These are phyloP conservation scores for Lachnellula arida DNA, from an alignment of 2,329 filamentous ascomycete species.

Conservation along the genomic window DNA sequence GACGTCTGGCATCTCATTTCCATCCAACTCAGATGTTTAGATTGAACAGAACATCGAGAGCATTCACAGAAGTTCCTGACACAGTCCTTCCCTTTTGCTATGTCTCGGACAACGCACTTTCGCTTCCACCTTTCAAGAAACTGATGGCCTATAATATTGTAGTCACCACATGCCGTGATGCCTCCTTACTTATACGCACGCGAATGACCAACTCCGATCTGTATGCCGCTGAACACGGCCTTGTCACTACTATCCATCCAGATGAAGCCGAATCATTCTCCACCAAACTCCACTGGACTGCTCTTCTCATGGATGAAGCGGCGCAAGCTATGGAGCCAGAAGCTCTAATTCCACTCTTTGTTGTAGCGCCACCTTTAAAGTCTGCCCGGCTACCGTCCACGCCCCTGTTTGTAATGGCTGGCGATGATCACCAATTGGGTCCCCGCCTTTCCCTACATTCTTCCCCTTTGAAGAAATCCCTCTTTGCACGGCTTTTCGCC, in stretches of 20 bases:
- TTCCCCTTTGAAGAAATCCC: slow-evolving; percentile 15
- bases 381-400: slow-evolving; percentile 2
- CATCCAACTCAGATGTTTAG: slow-evolving; percentile 9
- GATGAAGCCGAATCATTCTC: not conserved
- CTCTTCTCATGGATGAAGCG: slow-evolving; percentile 18
- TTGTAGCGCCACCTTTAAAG: slow-evolving; percentile 12
- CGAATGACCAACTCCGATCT: slow-evolving; percentile 16
- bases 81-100: slow-evolving; percentile 15
- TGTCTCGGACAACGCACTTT: slow-evolving; percentile 4
- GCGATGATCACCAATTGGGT: slow-evolving; percentile 18
- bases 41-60: slow-evolving; percentile 14
- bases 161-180: slow-evolving; percentile 18
- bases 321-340: slow-evolving; percentile 21
- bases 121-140: slow-evolving; percentile 11
- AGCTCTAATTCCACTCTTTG: slow-evolving; percentile 14
- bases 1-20: slow-evolving; percentile 9
- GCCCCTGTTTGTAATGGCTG: slow-evolving; percentile 17
- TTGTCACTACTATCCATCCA: slow-evolving; percentile 13
- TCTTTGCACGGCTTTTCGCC: slow-evolving; percentile 15
- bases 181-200: slow-evolving; percentile 15
- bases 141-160: slow-evolving; percentile 18
- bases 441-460: slow-evolving; percentile 13
- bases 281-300: slow-evolving; percentile 15
- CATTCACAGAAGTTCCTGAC: slow-evolving; percentile 15
- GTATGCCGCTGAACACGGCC: slow-evolving; percentile 10